Evolutionary conservation across 2,329 filamentous ascomycete species (phyloP).

Genomic region (Penicillium janthinellum): DNA sequence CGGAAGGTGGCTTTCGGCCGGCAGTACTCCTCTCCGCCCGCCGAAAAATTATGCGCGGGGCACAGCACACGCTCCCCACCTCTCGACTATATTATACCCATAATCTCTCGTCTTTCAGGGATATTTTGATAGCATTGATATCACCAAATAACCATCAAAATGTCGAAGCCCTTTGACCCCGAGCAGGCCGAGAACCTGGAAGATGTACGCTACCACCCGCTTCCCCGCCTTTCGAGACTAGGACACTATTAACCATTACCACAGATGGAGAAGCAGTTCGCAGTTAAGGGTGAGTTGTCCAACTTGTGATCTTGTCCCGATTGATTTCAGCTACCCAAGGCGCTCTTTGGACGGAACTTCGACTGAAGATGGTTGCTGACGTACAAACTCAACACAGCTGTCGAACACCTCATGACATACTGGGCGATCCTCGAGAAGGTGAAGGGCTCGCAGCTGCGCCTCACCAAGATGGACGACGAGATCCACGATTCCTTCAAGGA

Average conservation of each 20-base stretch:
- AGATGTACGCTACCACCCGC: slow-evolving; percentile 55
- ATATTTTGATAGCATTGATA: neutral
- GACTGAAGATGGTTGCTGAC: slow-evolving; percentile 10
- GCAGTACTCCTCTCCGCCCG: slow-evolving; percentile 31
- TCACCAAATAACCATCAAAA: slow-evolving; percentile 25
- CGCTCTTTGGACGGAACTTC: neutral
- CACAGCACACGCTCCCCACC: slow-evolving; percentile 16
- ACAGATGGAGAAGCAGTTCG: slow-evolving; percentile 98
- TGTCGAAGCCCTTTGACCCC: slow-evolving; percentile 52
- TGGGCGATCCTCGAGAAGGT: slow-evolving; percentile 93
- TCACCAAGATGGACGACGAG: slow-evolving; percentile 94
- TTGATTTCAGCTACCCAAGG: neutral
- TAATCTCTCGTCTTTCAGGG: neutral
- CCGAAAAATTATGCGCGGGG: slow-evolving; percentile 40
- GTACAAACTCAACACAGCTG: slow-evolving; percentile 53
- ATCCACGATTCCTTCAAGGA: slow-evolving; percentile 86
- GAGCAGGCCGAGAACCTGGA: slow-evolving; percentile 70
- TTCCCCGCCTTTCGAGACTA: neutral
- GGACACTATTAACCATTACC: slow-evolving; percentile 26
- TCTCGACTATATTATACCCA: slow-evolving; percentile 8
- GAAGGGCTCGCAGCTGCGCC: slow-evolving; percentile 80
- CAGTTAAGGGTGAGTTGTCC: slow-evolving; percentile 73
- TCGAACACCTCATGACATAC: slow-evolving; percentile 96
- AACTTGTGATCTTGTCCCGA: neutral
- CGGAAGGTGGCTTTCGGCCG: slow-evolving; percentile 2